phyloP scores from a whole-genome alignment of 306 rosid genomes.

The Prunus fruticosa region DNA sequence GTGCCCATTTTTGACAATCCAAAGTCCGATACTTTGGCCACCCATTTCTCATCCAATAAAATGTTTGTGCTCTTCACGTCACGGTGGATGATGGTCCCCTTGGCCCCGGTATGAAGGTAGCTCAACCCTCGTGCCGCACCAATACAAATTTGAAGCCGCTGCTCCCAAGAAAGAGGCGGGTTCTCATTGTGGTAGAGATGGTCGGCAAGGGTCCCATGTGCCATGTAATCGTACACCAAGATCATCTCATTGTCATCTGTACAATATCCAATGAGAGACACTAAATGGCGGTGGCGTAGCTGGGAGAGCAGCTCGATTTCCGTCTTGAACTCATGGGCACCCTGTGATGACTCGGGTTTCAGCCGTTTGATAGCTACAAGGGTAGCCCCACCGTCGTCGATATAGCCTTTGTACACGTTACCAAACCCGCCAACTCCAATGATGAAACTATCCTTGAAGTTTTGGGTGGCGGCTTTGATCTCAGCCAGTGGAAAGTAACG shows the following conservation, averaged over 20 bases:
- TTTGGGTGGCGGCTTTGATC: not conserved
- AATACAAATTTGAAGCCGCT: conserved; percentile 14
- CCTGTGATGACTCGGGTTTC: conserved; percentile 5
- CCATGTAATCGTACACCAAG: conserved; percentile 18
- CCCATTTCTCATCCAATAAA: not conserved
- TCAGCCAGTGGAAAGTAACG: not conserved
- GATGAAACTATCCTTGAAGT: conserved; percentile 2
- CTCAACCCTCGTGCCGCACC: conserved; percentile 11
- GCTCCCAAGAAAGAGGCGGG: conserved; percentile 12
- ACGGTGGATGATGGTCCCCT: conserved; percentile 17
- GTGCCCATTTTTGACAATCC: not conserved
- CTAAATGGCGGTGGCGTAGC: conserved; percentile 19
- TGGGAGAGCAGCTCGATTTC: conserved; percentile 25
- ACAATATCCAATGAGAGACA: conserved; percentile 24
- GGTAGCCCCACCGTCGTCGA: not conserved
- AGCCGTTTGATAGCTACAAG: conserved; percentile 15
- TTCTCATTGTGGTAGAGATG: not conserved
- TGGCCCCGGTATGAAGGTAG: not conserved
- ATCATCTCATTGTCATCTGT: not conserved
- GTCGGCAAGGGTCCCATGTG: conserved; percentile 2
- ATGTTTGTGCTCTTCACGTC: conserved; percentile 22
- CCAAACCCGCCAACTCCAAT: conserved; percentile 31
- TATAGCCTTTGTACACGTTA: conserved; percentile 7
- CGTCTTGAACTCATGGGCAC: conserved; percentile 16
- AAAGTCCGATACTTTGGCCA: conserved; percentile 17